A percentile compares a stretch with the other conserved stretches of the same genome.
These are phyloP conservation scores for Capniomyces stellatus DNA, from an alignment of 371 early-diverging fungal genomes.

Conservation along the genomic window DNA sequence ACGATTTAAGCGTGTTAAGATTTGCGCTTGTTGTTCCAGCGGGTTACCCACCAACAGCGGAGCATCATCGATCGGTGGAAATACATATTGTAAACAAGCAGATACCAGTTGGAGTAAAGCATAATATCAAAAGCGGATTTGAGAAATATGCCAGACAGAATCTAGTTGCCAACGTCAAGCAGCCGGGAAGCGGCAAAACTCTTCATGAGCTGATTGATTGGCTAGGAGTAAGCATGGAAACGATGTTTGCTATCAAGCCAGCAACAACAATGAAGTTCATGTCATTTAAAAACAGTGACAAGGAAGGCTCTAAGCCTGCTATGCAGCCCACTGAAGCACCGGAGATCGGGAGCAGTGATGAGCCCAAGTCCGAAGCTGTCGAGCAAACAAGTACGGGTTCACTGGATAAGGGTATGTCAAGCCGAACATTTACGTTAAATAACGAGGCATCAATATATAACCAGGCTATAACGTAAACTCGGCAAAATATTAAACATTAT, in stretches of 20 bases:
- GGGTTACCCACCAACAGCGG: constrained; percentile 11
- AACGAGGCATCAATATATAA: no score
- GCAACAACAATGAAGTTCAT: constrained; percentile 25
- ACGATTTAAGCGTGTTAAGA: constrained; percentile 15
- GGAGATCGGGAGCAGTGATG: no score
- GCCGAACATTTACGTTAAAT: no score
- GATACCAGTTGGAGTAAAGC: constrained; percentile 21
- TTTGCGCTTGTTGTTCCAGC: constrained; percentile 20
- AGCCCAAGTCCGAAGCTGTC: no score
- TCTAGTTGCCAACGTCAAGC: constrained; percentile 5
- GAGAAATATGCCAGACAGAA: constrained; percentile 2
- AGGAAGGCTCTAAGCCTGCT: neutral
- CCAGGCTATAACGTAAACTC: no score
- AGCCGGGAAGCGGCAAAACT: constrained; percentile 5
- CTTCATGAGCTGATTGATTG: constrained; percentile 15
- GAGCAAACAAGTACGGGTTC: neutral
- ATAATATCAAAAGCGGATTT: constrained; percentile 18
- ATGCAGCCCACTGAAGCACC: no score
- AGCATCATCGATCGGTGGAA: constrained; percentile 9
- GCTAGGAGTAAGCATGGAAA: constrained; percentile 21
- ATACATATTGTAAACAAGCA: constrained; percentile 22
- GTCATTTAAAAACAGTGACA: constrained; percentile 5
- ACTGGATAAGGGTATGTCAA: no score
- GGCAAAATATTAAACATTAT: no score
- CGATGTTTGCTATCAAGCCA: constrained; percentile 21